These are phyloP conservation scores for Diaporthe sp. DNA, from an alignment of 2,329 filamentous ascomycete genomes.

Conservation along the genomic window DNA sequence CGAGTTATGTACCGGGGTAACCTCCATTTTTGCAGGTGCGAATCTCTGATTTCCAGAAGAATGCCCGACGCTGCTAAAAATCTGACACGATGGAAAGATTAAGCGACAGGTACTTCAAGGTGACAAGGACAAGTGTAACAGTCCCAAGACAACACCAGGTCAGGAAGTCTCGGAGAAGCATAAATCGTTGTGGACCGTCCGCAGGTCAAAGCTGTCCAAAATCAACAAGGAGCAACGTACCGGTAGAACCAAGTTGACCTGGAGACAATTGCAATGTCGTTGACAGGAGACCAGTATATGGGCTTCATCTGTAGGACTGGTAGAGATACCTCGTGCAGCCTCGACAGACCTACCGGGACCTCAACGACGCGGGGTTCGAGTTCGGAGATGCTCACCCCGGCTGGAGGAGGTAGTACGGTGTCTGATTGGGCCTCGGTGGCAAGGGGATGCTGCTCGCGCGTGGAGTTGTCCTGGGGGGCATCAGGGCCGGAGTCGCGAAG, in stretches of 20 bases:
- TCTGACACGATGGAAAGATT: neutral
- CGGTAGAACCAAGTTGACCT: conserved; percentile 98
- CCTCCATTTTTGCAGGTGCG: no score
- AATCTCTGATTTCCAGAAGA: no score
- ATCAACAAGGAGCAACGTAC: conserved; percentile 48
- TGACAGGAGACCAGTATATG: conserved; percentile 96
- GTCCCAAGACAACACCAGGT: neutral
- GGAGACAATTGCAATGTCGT: conserved; percentile 85
- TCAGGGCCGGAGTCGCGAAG: neutral
- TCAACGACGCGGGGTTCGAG: conserved; percentile 54
- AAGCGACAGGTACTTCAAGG: neutral
- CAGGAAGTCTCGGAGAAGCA: neutral
- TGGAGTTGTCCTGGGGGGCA: neutral
- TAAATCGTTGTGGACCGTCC: neutral
- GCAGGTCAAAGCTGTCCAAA: neutral
- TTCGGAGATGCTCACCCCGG: neutral
- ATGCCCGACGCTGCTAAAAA: neutral
- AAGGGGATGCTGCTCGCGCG: neutral
- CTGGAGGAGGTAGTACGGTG: neutral
- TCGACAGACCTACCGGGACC: conserved; percentile 89
- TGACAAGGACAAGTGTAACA: neutral
- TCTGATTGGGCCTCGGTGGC: neutral
- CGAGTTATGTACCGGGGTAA: no score
- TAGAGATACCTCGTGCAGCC: conserved; percentile 88
- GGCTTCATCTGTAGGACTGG: conserved; percentile 91